phyloP scores from a whole-genome alignment of 805 yeast genomes.

The Starmerella vitae region DNA sequence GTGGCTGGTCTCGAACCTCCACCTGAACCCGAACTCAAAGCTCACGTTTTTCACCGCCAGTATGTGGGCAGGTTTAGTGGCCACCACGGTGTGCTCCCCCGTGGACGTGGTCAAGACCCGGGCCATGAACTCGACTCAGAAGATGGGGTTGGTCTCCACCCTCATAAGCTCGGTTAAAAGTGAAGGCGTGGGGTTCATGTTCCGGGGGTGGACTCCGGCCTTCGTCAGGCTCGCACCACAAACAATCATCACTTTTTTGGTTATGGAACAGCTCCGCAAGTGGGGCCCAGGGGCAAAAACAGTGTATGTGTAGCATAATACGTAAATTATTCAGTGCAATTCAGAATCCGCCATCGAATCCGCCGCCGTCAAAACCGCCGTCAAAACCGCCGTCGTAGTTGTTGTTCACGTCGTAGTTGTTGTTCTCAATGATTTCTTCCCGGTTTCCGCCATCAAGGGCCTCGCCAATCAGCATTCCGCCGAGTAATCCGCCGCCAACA shows the following conservation, averaged over 20 bases:
- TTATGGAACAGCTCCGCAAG: slow-evolving; percentile 29
- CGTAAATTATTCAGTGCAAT: too few species aligned
- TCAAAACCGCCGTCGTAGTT: slow-evolving; percentile 17
- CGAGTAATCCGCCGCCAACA: slow-evolving; percentile 24
- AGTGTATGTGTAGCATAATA: not conserved
- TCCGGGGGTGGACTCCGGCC: slow-evolving; percentile 85
- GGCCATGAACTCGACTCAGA: slow-evolving; percentile 48
- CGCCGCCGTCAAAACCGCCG: slow-evolving; percentile 25
- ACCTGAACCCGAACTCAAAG: slow-evolving; percentile 45
- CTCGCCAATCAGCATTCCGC: slow-evolving; percentile 23
- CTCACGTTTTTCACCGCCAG: slow-evolving; percentile 70
- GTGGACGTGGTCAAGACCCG: slow-evolving; percentile 84
- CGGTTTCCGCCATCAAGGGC: slow-evolving; percentile 10
- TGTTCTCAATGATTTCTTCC: slow-evolving; percentile 29
- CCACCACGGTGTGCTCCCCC: slow-evolving; percentile 85
- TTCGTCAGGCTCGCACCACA: slow-evolving; percentile 73
- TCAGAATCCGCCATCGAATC: slow-evolving; percentile 1
- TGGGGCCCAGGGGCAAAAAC: slow-evolving; percentile 19
- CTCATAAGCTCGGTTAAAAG: slow-evolving; percentile 41
- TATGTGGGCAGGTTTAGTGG: slow-evolving; percentile 69
- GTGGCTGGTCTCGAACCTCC: slow-evolving; percentile 37
- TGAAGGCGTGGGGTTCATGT: slow-evolving; percentile 71
- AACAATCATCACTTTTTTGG: slow-evolving; percentile 32
- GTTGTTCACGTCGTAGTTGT: slow-evolving; percentile 21
- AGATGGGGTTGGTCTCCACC: slow-evolving; percentile 38